Percentiles rank a stretch among this genome's conserved stretches.
phyloP scores from a whole-genome alignment of 2,329 filamentous ascomycete species.

The Fusarium sp. region DNA sequence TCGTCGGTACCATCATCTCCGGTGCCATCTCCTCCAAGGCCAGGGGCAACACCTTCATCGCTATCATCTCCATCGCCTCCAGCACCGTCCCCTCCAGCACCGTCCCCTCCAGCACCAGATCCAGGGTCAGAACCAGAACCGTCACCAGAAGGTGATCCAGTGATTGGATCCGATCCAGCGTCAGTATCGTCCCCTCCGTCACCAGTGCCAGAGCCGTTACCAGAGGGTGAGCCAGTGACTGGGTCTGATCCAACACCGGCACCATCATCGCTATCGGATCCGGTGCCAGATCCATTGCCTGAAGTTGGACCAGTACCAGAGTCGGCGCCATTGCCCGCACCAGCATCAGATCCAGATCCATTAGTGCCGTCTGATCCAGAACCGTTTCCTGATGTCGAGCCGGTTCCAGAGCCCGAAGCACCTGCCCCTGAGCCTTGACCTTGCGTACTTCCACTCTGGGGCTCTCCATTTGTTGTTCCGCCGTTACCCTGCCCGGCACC shows the following conservation, averaged over 20 bases:
- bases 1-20: not conserved
- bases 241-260: not conserved
- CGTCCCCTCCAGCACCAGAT: not conserved
- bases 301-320: not conserved
- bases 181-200: not conserved
- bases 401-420: not conserved
- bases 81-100: not conserved
- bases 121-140: not conserved
- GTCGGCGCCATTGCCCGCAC: not conserved
- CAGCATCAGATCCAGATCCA: not conserved
- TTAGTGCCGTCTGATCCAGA: not conserved
- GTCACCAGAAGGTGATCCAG: not conserved
- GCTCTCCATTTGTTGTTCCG: not conserved
- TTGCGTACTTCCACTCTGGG: constrained; percentile 9
- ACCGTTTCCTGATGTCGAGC: not conserved
- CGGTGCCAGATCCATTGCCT: not conserved
- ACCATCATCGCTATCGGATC: not conserved
- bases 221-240: not conserved
- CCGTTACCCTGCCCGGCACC: not conserved
- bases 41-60: not conserved
- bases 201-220: not conserved
- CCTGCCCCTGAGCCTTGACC: not conserved
- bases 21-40: not conserved
- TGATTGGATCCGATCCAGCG: not conserved
- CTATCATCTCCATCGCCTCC: not conserved